Conservation (phyloP, 768 basidiomycete species). For the Mycena alexandri region DNA sequence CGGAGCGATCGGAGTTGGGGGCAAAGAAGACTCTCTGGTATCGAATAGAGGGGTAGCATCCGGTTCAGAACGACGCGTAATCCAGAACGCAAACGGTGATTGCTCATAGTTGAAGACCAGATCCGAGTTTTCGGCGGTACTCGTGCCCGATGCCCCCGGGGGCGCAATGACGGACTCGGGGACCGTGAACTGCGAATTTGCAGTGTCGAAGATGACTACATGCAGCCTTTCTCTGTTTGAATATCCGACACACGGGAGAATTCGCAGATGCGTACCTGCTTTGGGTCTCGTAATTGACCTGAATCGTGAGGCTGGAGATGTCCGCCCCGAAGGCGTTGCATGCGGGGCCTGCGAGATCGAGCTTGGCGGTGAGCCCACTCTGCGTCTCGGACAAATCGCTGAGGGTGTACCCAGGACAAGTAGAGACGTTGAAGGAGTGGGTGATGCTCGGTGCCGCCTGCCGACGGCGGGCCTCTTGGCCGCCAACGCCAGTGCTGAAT, state of each 20-base stretch:
- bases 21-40: conserved; percentile 73
- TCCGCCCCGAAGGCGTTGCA: conserved; percentile 79
- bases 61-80: conserved; percentile 76
- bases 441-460: conserved; percentile 24
- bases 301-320: conserved; percentile 66
- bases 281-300: conserved; percentile 74
- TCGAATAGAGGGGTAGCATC: conserved; percentile 73
- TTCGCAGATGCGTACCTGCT: conserved; percentile 52
- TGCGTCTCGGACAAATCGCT: conserved; percentile 56
- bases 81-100: conserved; percentile 84
- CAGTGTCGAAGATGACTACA: conserved; percentile 75
- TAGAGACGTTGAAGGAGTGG: conserved; percentile 27
- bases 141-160: conserved; percentile 27
- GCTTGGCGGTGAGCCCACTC: conserved; percentile 66
- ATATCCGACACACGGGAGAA: conserved; percentile 19
- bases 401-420: conserved; percentile 66
- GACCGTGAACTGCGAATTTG: conserved; percentile 73
- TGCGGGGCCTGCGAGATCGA: conserved; percentile 65
- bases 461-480: conserved; percentile 23
- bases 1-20: conserved; percentile 67
- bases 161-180: conserved; percentile 59
- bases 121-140: conserved; percentile 61
- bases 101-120: conserved; percentile 75
- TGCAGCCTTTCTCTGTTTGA: conserved; percentile 61
- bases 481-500: conserved; percentile 23